Evolutionary conservation across 257 asterid species (phyloP), one percentile per base, ranked within the genome.

Genomic region (Coffea canephora): DNA sequence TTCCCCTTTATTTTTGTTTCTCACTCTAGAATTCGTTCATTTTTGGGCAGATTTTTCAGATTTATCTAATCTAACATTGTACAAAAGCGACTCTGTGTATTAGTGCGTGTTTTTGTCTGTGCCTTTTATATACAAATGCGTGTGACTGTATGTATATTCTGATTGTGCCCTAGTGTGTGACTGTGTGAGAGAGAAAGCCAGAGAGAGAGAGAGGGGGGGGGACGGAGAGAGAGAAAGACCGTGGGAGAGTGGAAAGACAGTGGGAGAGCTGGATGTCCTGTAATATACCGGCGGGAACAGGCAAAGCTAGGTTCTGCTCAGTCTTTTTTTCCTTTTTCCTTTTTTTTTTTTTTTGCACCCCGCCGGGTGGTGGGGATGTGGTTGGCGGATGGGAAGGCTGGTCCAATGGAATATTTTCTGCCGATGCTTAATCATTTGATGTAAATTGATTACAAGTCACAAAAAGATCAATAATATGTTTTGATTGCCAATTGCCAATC

Each of bases 1-100:
- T 81, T 81, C 81, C 84, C 81, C 80, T 68, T 76, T 81, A 34
- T 18, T 76, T 76, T 81, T 8, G n/a, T 81, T 78, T 81, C 84
- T 81, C 84, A 76, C 81, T 81, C 75, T 81, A 54, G 66, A 54
- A 75, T 55, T 75, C 57, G 83, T 73, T 36, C 54, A 72, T 79
- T 64, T 61, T 15, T 45, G 77, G 19, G 65, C 62, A 46, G 82
- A 31, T 16, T 62, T 52, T 61, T 79, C 77, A 71, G 77, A 59
- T 79, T 79, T 79, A 59, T 73, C 65, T 62, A 31, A 43, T 57
- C 68, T 55, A 27, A 74, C 41, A 39, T 46, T 48, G 52, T 48
- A 52, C 0, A 52, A 52, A 74, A 45, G 46, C 48, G 79, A 76
- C 61, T 76, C 66, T 69, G 70, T 16, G 61, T 13, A 10, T 46